These are phyloP conservation scores for Solanum verrucosum DNA, from an alignment of 257 asterid species.

Conservation along the genomic window DNA sequence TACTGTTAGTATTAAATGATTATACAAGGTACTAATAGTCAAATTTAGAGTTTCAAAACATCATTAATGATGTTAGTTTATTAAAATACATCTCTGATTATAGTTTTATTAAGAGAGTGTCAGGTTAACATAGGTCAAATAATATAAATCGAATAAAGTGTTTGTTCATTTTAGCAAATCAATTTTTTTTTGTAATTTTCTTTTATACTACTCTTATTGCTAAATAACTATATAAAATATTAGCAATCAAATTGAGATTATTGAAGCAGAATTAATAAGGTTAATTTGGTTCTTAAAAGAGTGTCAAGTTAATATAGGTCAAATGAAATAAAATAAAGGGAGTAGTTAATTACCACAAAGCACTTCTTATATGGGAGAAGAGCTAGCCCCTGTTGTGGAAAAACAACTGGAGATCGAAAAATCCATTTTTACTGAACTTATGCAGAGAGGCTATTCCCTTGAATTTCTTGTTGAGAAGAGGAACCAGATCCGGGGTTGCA, in stretches of 20 bases:
- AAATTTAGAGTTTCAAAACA: not conserved
- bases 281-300: not conserved
- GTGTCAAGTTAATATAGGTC: not conserved
- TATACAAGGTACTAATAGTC: no score
- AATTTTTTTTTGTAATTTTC: not conserved
- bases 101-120: not conserved
- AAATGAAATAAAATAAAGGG: not conserved
- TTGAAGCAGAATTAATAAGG: not conserved
- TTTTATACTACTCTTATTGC: not conserved
- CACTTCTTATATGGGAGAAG: no score
- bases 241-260: not conserved
- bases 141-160: not conserved
- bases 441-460: no score
- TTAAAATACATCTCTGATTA: not conserved
- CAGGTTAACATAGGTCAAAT: not conserved
- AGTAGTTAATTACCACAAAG: conserved; percentile 4
- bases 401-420: no score
- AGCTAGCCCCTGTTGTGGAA: no score
- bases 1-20: no score
- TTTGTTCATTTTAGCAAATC: not conserved
- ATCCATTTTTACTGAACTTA: no score
- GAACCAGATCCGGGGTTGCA: no score
- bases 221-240: not conserved
- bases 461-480: no score
- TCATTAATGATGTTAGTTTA: not conserved